A percentile compares a stretch with the other conserved stretches of the same genome.
phyloP scores from a whole-genome alignment of 2,329 filamentous ascomycete genomes.

The Chrysosporium queenslandicum region DNA sequence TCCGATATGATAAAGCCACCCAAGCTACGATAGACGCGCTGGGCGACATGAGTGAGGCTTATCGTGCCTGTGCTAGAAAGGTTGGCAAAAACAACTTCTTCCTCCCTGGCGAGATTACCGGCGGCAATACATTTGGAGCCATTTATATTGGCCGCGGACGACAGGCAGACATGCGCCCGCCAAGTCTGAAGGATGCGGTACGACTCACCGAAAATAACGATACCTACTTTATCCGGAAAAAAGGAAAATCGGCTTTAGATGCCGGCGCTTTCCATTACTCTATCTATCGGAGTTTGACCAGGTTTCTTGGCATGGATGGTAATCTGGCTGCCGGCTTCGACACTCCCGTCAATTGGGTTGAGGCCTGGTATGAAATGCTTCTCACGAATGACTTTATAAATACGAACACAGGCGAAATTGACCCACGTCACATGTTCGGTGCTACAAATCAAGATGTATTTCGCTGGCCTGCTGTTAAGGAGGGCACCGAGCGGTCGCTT shows the following conservation, averaged over 20 bases:
- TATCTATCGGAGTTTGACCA: constrained; percentile 52
- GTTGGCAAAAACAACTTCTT: constrained; percentile 55
- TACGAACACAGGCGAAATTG: constrained; percentile 50
- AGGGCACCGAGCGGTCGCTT: constrained; percentile 49
- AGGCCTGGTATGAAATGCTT: constrained; percentile 49
- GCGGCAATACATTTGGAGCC: constrained; percentile 51
- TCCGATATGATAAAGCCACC: constrained; percentile 57
- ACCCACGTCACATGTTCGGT: constrained; percentile 56
- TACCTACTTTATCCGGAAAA: constrained; percentile 44
- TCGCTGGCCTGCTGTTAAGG: constrained; percentile 50
- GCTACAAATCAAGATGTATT: constrained; percentile 58
- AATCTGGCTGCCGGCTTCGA: constrained; percentile 47
- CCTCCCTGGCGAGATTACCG: constrained; percentile 54
- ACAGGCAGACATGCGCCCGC: constrained; percentile 45
- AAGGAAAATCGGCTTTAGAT: constrained; percentile 47
- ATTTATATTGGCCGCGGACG: constrained; percentile 55
- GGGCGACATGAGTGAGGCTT: constrained; percentile 47
- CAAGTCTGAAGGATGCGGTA: constrained; percentile 42
- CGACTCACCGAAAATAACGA: constrained; percentile 37
- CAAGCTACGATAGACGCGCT: constrained; percentile 54
- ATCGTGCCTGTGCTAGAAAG: constrained; percentile 48
- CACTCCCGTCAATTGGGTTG: constrained; percentile 45
- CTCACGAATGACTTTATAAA: constrained; percentile 52
- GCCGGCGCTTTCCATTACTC: constrained; percentile 55
- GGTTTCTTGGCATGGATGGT: constrained; percentile 52